phyloP scores from a whole-genome alignment of 2,329 filamentous ascomycete species.

The Fusarium anthophilum region DNA sequence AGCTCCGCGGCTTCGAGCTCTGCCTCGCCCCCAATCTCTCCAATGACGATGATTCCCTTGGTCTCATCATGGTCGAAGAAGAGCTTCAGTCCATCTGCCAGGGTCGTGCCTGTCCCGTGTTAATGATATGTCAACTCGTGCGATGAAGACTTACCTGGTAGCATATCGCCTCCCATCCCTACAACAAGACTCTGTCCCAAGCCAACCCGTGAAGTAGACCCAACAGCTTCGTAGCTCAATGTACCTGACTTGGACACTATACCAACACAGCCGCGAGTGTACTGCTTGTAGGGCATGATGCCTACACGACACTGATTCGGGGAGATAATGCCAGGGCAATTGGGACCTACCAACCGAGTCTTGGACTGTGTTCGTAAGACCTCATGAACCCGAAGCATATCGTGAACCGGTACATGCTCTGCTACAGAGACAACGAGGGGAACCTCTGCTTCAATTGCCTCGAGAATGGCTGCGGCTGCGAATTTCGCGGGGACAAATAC shows the following conservation, averaged over 20 bases:
- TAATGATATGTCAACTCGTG: accelerated
- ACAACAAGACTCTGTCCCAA: slow-evolving; percentile 81
- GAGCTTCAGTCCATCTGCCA: slow-evolving; percentile 74
- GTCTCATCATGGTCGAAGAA: slow-evolving; percentile 76
- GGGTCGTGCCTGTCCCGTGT: slow-evolving; percentile 61
- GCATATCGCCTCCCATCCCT: slow-evolving; percentile 79
- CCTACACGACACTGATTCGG: slow-evolving; percentile 69
- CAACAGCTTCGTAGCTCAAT: slow-evolving; percentile 82
- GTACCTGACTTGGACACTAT: slow-evolving; percentile 86
- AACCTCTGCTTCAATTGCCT: slow-evolving; percentile 80
- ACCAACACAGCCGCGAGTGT: slow-evolving; percentile 70
- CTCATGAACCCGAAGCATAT: slow-evolving; percentile 76
- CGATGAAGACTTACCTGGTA: slow-evolving; percentile 61
- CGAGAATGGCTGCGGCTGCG: slow-evolving; percentile 74
- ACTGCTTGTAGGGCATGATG: slow-evolving; percentile 54
- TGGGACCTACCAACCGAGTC: slow-evolving; percentile 80
- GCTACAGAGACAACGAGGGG: slow-evolving; percentile 81
- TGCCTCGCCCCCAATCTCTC: slow-evolving; percentile 75
- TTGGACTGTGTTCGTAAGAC: slow-evolving; percentile 76
- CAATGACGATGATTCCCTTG: slow-evolving; percentile 75
- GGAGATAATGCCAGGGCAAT: slow-evolving; percentile 82
- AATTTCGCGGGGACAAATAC: slow-evolving; percentile 78
- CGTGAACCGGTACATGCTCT: slow-evolving; percentile 81
- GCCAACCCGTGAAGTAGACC: slow-evolving; percentile 76
- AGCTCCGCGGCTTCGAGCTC: slow-evolving; percentile 77